Evolutionary conservation across 768 basidiomycete genomes (phyloP).

Genomic region (Rhizopogon sp.): DNA sequence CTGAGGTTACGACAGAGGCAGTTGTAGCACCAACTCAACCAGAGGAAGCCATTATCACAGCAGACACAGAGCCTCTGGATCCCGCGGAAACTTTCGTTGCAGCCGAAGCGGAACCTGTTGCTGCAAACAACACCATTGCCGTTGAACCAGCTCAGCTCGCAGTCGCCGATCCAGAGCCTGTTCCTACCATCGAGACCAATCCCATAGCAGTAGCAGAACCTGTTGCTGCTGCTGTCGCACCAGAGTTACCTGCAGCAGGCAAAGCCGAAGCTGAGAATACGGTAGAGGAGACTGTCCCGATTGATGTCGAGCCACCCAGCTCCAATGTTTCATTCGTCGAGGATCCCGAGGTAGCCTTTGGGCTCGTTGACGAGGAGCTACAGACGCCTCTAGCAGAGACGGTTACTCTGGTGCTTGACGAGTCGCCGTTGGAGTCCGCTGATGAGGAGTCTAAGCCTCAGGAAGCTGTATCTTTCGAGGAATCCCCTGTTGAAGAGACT

Average conservation of each 20-base stretch:
- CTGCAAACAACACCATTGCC: background rate
- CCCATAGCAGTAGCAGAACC: background rate
- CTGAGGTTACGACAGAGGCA: background rate
- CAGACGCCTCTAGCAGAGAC: background rate
- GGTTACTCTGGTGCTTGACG: background rate
- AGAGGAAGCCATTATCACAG: background rate
- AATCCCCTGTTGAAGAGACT: background rate
- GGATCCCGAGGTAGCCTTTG: background rate
- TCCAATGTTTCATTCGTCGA: background rate
- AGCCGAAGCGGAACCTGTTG: background rate
- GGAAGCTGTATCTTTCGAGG: background rate
- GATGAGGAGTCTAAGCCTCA: background rate
- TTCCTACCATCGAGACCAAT: background rate
- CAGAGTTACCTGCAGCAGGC: background rate
- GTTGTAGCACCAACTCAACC: background rate
- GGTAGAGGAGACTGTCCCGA: background rate
- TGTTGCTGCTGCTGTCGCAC: background rate
- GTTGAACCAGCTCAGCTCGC: background rate
- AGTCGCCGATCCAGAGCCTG: background rate
- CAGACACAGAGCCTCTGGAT: background rate
- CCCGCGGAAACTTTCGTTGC: background rate
- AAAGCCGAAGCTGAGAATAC: background rate
- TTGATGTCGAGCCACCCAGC: conserved; percentile 3
- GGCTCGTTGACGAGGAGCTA: background rate
- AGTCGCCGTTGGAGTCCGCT: no score